Base-by-base conservation (phyloP, 768 basidiomycete species). In the Rossbeevera mucosa region DNA sequence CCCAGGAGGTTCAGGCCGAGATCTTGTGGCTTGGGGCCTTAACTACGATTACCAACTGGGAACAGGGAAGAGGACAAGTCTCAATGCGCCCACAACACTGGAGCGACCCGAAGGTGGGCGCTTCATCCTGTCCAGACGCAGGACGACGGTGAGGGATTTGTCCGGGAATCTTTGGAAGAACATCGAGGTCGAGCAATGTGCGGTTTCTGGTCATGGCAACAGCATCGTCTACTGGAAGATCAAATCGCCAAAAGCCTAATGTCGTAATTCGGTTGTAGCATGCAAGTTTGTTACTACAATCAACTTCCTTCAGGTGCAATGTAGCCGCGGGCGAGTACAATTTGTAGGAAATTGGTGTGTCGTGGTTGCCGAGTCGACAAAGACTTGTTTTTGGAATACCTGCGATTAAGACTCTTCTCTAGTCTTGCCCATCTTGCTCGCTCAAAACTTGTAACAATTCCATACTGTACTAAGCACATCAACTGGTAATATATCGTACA, bases 31-130 rank as follows among this genome's bases (percentile, higher is more conserved):
- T 0, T 91, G 86, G 87, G 90, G 90, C 2, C 76, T 76, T 52
- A 90, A 89, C 59, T 77, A 81, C 44, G 80, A 85, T 29, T 85
- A 79, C 54, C 88, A 91, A 65, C 76, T 91, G 4, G 89, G 89
- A 11, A 88, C 81, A 60, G 87, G 88, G 31, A 86, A 80, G 64
- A 80, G 81, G 56, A 71, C 79, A 12, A 85, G 82, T 58, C 56
- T 80, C 24, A 72, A 81, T 3, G 63, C 76, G 28, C 87, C 89
- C 1, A 72, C 73, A 1, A 70, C 71, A 22, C 66, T 90, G 44
- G 74, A 77, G 47, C 69, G 71, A 7, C 71, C 73, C 2, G 78
- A 79, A 48, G 85, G 80, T 4, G 76, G 74, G 47, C 74, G 84
- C 54, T 70, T 88, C 54, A 81, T 86, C 78, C 67, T 91, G 54